phyloP scores from a whole-genome alignment of 2,329 filamentous ascomycete genomes.

The Daldinia eschscholtzii region DNA sequence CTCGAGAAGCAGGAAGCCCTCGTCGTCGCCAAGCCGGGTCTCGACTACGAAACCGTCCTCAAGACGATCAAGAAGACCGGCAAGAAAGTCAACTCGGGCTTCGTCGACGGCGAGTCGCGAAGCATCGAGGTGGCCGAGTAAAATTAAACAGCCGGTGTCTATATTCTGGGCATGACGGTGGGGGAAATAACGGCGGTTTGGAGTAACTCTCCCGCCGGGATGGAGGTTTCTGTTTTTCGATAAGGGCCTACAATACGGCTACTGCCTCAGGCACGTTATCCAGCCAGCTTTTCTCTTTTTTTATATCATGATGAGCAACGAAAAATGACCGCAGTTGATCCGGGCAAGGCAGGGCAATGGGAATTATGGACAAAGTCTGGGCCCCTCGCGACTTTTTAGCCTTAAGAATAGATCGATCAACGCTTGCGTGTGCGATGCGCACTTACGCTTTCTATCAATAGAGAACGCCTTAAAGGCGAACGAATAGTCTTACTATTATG shows the following conservation, averaged over 20 bases:
- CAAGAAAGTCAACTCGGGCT: constrained; percentile 86
- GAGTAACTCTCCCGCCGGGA: neutral
- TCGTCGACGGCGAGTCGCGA: constrained; percentile 74
- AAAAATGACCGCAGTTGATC: constrained; percentile 2
- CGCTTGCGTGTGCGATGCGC: constrained; percentile 17
- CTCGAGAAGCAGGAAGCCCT: constrained; percentile 88
- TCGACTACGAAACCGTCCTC: constrained; percentile 85
- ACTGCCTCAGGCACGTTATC: neutral
- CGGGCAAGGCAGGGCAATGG: neutral
- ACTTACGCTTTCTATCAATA: constrained; percentile 16
- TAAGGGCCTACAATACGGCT: neutral
- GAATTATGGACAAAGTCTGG: constrained; percentile 2
- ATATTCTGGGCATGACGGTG: neutral
- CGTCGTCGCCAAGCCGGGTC: constrained; percentile 75
- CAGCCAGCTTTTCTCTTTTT: neutral
- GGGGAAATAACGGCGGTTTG: neutral
- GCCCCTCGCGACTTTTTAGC: constrained; percentile 11
- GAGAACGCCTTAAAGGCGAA: constrained; percentile 10
- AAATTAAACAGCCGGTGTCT: constrained; percentile 16
- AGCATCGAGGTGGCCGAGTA: constrained; percentile 62
- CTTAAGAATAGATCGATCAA: constrained; percentile 20
- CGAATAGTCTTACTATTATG: neutral
- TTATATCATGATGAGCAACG: neutral
- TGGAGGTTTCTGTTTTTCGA: constrained; percentile 3
- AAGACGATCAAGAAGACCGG: constrained; percentile 94